phyloP scores from a whole-genome alignment of 1,139 yeast genomes.

The Zygosaccharomyces sapae region DNA sequence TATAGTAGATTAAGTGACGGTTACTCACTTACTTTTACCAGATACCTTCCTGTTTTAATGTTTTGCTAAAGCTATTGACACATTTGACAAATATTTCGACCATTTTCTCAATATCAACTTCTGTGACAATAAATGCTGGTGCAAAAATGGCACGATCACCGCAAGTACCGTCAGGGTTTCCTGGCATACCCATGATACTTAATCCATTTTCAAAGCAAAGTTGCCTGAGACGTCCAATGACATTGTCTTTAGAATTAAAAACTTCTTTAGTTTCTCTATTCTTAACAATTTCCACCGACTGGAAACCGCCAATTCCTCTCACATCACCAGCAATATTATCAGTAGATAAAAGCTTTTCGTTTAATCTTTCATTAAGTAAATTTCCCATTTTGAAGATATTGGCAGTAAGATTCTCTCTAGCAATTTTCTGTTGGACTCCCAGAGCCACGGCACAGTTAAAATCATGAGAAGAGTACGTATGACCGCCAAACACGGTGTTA shows the following conservation, averaged over 20 bases:
- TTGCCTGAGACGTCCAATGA: slow-evolving; percentile 40
- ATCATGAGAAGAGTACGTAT: slow-evolving; percentile 59
- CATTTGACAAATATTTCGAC: slow-evolving; percentile 28
- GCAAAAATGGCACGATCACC: slow-evolving; percentile 53
- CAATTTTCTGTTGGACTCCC: slow-evolving; percentile 52
- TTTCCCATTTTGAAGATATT: slow-evolving; percentile 50
- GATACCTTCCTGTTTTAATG: slow-evolving; percentile 8
- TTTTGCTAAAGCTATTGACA: slow-evolving; percentile 7
- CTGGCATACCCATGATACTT: slow-evolving; percentile 44
- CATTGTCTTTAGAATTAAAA: slow-evolving; percentile 38
- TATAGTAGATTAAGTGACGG: not conserved
- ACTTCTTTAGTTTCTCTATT: slow-evolving; percentile 47
- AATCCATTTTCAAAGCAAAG: slow-evolving; percentile 44
- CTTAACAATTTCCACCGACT: slow-evolving; percentile 55
- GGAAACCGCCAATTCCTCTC: slow-evolving; percentile 52
- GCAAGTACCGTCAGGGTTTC: slow-evolving; percentile 36
- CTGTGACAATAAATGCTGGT: slow-evolving; percentile 47
- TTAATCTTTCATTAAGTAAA: slow-evolving; percentile 44
- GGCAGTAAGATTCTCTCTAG: slow-evolving; percentile 42
- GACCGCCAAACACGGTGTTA: slow-evolving; percentile 48
- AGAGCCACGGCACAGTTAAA: slow-evolving; percentile 59
- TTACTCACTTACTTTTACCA: slow-evolving; percentile 3
- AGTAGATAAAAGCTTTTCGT: slow-evolving; percentile 32
- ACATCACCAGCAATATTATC: slow-evolving; percentile 49
- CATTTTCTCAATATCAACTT: slow-evolving; percentile 45